phyloP scores from a whole-genome alignment of 1,139 yeast species.

The Suhomyces taliae region DNA sequence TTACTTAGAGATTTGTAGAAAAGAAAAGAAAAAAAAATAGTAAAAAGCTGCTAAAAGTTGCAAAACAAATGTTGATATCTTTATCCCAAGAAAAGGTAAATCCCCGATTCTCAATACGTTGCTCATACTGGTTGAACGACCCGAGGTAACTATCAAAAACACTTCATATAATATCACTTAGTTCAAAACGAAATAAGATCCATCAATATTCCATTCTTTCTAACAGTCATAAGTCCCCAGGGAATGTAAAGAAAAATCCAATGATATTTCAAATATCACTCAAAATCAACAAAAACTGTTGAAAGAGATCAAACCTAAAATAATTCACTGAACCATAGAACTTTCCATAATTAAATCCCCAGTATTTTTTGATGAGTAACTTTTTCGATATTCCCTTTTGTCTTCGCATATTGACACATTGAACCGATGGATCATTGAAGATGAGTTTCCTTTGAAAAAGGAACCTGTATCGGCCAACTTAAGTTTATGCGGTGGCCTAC shows the following conservation, averaged over 20 bases:
- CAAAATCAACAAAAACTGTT: background rate
- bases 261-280: no score
- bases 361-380: conserved; percentile 1
- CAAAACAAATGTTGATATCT: background rate
- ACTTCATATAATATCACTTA: background rate
- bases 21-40: no score
- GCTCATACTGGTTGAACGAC: conserved; percentile 5
- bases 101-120: background rate
- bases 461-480: conserved; percentile 41
- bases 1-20: background rate
- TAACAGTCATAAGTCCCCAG: background rate
- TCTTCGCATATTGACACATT: conserved; percentile 57
- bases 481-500: conserved; percentile 38
- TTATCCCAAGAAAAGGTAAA: conserved; percentile 4
- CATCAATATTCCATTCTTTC: background rate
- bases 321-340: background rate
- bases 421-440: conserved; percentile 39
- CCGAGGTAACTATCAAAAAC: background rate
- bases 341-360: background rate
- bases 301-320: background rate
- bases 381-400: conserved; percentile 9
- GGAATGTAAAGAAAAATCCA: background rate
- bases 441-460: background rate
- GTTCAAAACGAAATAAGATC: conserved; percentile 5
- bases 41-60: background rate